These are phyloP conservation scores for Lithospermum erythrorhizon DNA, from an alignment of 257 asterid genomes.

Conservation along the genomic window DNA sequence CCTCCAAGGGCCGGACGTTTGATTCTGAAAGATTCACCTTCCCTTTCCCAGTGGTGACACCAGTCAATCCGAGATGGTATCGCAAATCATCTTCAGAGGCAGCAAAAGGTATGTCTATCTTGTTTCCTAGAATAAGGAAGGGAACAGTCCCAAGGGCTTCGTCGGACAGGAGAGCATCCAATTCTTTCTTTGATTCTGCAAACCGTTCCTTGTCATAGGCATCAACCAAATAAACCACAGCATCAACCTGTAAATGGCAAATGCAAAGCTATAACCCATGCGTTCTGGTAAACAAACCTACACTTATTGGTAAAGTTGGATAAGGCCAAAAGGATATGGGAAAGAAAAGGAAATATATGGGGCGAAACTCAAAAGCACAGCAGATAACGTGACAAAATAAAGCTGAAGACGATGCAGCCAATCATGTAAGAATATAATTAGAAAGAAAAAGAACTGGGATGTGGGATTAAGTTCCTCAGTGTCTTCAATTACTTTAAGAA, in stretches of 20 bases:
- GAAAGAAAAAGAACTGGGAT: not conserved
- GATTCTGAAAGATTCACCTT: not conserved
- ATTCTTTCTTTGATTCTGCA: conserved; percentile 3
- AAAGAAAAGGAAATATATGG: not conserved
- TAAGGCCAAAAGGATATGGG: not conserved
- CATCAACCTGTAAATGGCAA: not conserved
- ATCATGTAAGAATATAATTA: not conserved
- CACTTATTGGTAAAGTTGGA: not conserved
- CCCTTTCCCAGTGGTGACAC: not conserved
- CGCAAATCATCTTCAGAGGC: conserved; percentile 3
- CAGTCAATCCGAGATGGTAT: conserved; percentile 1
- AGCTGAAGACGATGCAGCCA: not conserved
- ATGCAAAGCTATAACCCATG: not conserved
- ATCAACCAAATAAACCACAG: not conserved
- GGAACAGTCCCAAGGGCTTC: not conserved
- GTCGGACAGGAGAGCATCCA: conserved; percentile 5
- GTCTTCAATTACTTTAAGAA: too few relatives aligned
- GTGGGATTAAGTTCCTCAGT: not conserved
- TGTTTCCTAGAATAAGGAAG: not conserved
- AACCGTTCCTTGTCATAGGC: conserved; percentile 6
- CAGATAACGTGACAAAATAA: not conserved
- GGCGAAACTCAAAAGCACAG: too few relatives aligned
- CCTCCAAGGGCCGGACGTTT: conserved; percentile 1
- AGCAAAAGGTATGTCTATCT: conserved; percentile 2
- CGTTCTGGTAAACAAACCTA: not conserved